Evolutionary conservation across 495 filamentous ascomycete genomes (phyloP), one percentile per base, ranked within the genome.

Genomic region (Margaritispora aquatica): DNA sequence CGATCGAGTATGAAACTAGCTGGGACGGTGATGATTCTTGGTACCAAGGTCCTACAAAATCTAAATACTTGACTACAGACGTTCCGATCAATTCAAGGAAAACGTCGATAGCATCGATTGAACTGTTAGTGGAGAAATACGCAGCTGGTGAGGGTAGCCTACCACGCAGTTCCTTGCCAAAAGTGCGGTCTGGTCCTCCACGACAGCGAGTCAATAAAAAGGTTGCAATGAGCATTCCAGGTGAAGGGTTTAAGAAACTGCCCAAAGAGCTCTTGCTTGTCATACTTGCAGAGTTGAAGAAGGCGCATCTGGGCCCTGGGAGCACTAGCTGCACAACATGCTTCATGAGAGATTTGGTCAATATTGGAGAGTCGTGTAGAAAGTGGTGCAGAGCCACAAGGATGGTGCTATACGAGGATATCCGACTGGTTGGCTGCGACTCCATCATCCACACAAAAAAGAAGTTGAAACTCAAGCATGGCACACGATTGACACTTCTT

Each of bases 311-410:
- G 17, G 65, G 65, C 26, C 62, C 68, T 27, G 67, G 69, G 17
- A 75, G 73, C 31, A 61, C 66, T 26, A 82, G 76, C 57, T 94
- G 90, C 66, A 77, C 84, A 55, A 88, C 87, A 61, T 92, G 90
- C 71, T 90, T 85, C 71, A 85, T 89, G 74, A 82, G 87, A 52
- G 89, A 94, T 66, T 68, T 92, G 24, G 84, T 82, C 63, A 77
- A 81, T 52, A 76, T 91, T 27, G 82, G 84, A 36, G 64, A 90
- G 55, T 87, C 83, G 27, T 84, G 80, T 57, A 80, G 83, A 51
- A 80, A 84, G 36, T 87, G 88, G 78, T 75, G 88, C 68, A 82
- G 81, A 66, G 83, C 82, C 19, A 87, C 86, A 20, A 76, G 83
- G 59, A 75, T 75, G 55, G 76, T 78, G 61, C 70, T 94, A 81